phyloP scores from a whole-genome alignment of 495 filamentous ascomycete species.

The Rostrohypoxylon terebratum region DNA sequence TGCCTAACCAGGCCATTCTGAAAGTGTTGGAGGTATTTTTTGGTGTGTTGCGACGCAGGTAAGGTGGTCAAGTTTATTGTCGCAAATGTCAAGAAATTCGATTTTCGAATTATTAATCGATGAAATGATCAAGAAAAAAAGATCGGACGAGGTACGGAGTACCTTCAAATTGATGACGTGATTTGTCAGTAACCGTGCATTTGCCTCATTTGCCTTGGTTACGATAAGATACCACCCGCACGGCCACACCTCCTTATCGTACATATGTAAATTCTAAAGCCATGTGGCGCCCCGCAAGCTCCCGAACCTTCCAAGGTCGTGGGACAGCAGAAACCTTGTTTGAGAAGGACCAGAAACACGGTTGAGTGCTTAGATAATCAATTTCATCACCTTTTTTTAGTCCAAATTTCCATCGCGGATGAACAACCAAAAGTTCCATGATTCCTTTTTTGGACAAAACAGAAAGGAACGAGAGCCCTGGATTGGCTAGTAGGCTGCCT shows the following conservation, averaged over 20 bases:
- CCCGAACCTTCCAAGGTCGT: background rate
- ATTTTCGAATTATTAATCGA: constrained; percentile 11
- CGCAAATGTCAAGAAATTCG: background rate
- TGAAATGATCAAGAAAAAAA: constrained; percentile 16
- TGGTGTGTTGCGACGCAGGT: background rate
- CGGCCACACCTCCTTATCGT: constrained; percentile 28
- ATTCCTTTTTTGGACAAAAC: constrained; percentile 39
- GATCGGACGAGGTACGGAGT: constrained; percentile 44
- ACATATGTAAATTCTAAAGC: constrained; percentile 18
- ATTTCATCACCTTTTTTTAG: background rate
- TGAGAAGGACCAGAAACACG: background rate
- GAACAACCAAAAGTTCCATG: constrained; percentile 40
- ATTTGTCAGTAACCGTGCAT: constrained; percentile 41
- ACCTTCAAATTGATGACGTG: constrained; percentile 25
- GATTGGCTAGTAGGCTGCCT: constrained; percentile 12
- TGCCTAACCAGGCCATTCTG: constrained; percentile 51
- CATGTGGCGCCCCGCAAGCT: constrained; percentile 12
- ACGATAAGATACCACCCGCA: constrained; percentile 5
- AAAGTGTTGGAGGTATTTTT: background rate
- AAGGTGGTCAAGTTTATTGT: constrained; percentile 8
- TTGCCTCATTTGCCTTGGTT: constrained; percentile 15
- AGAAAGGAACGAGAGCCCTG: constrained; percentile 15
- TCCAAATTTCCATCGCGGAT: constrained; percentile 7
- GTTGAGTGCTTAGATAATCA: constrained; percentile 17
- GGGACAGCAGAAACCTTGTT: background rate